Conservation (phyloP, 2,329 filamentous ascomycete genomes). For the Emericellopsis atlantica region DNA sequence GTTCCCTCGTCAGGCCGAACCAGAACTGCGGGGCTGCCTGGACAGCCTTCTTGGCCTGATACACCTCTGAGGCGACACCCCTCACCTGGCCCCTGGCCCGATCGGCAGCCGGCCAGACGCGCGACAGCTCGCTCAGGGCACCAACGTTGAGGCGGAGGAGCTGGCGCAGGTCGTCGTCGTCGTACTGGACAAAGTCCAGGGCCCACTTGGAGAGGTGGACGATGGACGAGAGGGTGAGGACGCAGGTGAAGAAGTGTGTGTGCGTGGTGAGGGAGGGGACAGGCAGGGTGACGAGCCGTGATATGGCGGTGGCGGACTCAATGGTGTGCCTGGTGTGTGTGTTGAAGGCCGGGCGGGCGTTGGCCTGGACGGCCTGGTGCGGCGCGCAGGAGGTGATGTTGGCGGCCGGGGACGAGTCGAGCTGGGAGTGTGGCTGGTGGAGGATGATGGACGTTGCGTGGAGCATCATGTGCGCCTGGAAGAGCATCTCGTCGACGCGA, state of each 20-base stretch:
- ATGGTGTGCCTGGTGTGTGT: slow-evolving; percentile 71
- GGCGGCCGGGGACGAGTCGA: slow-evolving; percentile 48
- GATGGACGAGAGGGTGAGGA: slow-evolving; percentile 65
- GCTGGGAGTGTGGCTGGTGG: slow-evolving; percentile 67
- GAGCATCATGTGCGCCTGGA: slow-evolving; percentile 76
- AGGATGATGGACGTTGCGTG: slow-evolving; percentile 57
- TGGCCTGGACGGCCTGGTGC: slow-evolving; percentile 35
- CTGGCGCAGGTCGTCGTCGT: slow-evolving; percentile 58
- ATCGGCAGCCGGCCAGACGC: slow-evolving; percentile 61
- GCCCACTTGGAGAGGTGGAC: slow-evolving; percentile 74
- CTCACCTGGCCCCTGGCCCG: slow-evolving; percentile 62
- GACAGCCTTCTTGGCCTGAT: slow-evolving; percentile 39
- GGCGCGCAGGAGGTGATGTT: slow-evolving; percentile 55
- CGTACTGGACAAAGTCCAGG: slow-evolving; percentile 44
- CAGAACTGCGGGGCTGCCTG: slow-evolving; percentile 34
- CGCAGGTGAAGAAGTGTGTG: slow-evolving; percentile 75
- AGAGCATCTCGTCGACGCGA: slow-evolving; percentile 77
- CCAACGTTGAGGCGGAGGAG: slow-evolving; percentile 70
- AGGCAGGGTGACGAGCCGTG: slow-evolving; percentile 61
- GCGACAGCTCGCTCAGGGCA: slow-evolving; percentile 54
- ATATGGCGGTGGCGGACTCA: slow-evolving; percentile 65
- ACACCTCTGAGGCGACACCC: slow-evolving; percentile 68
- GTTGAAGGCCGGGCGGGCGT: slow-evolving; percentile 38
- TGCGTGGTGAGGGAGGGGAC: slow-evolving; percentile 54
- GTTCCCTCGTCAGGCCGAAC: slow-evolving; percentile 33